Evolutionary conservation across 148 eudicot species (phyloP).

Genomic region (Rheum nobile): DNA sequence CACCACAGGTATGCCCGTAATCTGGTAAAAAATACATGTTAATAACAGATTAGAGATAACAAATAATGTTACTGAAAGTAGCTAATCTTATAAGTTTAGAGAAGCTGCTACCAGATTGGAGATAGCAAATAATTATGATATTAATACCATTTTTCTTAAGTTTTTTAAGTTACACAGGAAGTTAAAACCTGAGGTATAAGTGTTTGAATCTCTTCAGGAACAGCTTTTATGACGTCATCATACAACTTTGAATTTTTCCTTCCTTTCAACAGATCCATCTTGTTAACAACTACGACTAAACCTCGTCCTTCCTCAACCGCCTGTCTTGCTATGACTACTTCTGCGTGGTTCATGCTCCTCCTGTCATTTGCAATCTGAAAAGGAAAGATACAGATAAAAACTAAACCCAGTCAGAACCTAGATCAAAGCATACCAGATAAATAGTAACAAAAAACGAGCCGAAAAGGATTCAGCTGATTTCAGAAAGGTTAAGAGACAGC

Average conservation of each 20-base stretch:
- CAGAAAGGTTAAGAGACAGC: neutral
- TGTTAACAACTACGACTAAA: conserved; percentile 79
- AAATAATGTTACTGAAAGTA: neutral
- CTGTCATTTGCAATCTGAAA: conserved; percentile 53
- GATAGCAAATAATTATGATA: too few species aligned
- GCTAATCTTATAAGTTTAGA: too few species aligned
- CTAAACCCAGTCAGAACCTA: neutral
- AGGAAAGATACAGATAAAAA: neutral
- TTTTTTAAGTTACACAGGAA: too few species aligned
- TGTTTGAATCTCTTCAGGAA: conserved; percentile 84
- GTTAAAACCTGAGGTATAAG: conserved; percentile 72
- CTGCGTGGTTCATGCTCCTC: conserved; percentile 84
- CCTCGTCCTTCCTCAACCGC: conserved; percentile 99
- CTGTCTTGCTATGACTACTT: conserved; percentile 88
- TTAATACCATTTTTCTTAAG: too few species aligned
- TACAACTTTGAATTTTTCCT: conserved; percentile 36
- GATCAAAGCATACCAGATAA: neutral
- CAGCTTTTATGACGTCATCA: conserved; percentile 52
- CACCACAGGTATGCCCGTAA: conserved; percentile 86
- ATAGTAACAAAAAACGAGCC: neutral
- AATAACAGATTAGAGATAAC: neutral
- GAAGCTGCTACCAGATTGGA: too few species aligned
- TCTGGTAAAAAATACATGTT: conserved; percentile 23
- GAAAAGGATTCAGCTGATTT: neutral
- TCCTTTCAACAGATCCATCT: conserved; percentile 76